A percentile compares a stretch with the other conserved stretches of the same genome.
Evolutionary conservation across 331 rosid species (phyloP).

Genomic region (Telfairia occidentalis): DNA sequence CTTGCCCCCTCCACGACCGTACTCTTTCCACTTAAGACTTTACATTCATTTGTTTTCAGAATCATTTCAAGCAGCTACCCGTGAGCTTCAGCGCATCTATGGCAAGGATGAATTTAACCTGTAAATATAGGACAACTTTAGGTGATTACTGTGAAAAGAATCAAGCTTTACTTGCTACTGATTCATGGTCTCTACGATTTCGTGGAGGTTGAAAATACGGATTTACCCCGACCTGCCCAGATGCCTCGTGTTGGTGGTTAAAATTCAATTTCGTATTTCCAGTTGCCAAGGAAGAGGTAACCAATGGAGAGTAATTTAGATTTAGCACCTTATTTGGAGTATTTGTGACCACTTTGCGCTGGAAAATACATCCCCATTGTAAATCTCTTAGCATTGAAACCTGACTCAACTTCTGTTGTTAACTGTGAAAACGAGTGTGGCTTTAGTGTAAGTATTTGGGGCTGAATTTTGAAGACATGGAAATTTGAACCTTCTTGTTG

Average conservation of each 20-base stretch:
- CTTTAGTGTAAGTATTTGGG: not conserved
- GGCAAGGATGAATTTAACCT: slow-evolving; percentile 61
- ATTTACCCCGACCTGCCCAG: not conserved
- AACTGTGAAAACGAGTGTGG: not conserved
- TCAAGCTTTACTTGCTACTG: slow-evolving; percentile 9
- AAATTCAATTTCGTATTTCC: not conserved
- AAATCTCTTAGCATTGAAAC: not conserved
- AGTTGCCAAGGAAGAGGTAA: not conserved
- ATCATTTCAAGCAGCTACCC: slow-evolving; percentile 88
- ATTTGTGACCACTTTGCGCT: not conserved
- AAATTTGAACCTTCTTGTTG: not conserved
- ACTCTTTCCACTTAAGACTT: not conserved
- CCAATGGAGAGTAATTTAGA: not conserved
- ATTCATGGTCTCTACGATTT: not conserved
- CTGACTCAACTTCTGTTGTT: not conserved
- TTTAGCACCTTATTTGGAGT: not conserved
- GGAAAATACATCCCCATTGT: not conserved
- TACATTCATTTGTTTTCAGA: slow-evolving; percentile 26
- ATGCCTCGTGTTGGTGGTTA: not conserved
- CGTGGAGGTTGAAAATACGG: not conserved
- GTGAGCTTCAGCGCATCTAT: slow-evolving; percentile 89
- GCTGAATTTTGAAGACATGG: not conserved
- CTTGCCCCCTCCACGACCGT: not conserved
- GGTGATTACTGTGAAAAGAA: slow-evolving; percentile 16
- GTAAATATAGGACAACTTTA: slow-evolving; percentile 15